A percentile compares a stretch with the other conserved stretches of the same genome.
These are phyloP conservation scores for Globisporangium solare DNA, from an alignment of 352 stramenopile genomes.

Conservation along the genomic window DNA sequence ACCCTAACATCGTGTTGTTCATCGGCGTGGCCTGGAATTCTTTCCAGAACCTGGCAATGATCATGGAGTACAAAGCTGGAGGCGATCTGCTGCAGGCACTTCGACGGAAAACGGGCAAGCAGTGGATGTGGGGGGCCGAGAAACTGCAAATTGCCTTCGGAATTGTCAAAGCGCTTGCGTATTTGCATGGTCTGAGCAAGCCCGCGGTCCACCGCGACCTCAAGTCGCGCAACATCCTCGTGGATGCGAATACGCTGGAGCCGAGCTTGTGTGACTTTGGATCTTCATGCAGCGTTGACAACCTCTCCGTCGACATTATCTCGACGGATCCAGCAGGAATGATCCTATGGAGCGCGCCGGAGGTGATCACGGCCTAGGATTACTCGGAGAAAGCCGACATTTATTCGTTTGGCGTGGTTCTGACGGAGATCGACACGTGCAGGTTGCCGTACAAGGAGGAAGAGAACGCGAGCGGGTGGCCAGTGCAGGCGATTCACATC, in stretches of 20 bases:
- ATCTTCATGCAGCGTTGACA: conserved; percentile 21
- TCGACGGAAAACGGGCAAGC: conserved; percentile 3
- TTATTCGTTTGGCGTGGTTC: conserved; percentile 51
- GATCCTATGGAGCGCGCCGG: conserved; percentile 42
- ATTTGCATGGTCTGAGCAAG: conserved; percentile 33
- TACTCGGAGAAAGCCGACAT: conserved; percentile 46
- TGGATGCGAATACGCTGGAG: conserved; percentile 35
- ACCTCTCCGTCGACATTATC: conserved; percentile 15
- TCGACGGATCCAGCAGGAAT: conserved; percentile 20
- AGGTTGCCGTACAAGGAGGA: conserved; percentile 25
- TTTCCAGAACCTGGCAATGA: conserved; percentile 47
- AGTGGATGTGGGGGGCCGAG: conserved; percentile 30
- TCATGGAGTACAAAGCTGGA: conserved; percentile 39
- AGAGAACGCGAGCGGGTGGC: conserved; percentile 7
- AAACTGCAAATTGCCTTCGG: conserved; percentile 49
- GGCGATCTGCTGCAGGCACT: conserved; percentile 29
- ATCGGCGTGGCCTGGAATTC: conserved; percentile 57
- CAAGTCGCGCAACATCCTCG: conserved; percentile 44
- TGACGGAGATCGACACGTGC: conserved; percentile 51
- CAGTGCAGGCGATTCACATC: conserved; percentile 12
- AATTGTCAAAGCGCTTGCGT: conserved; percentile 34
- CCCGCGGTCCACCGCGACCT: conserved; percentile 51
- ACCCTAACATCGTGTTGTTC: conserved; percentile 54
- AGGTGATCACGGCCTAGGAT: conserved; percentile 31
- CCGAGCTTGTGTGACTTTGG: conserved; percentile 49